These are phyloP conservation scores for Teratosphaeria destructans DNA, from an alignment of 2,329 filamentous ascomycete species.

Conservation along the genomic window DNA sequence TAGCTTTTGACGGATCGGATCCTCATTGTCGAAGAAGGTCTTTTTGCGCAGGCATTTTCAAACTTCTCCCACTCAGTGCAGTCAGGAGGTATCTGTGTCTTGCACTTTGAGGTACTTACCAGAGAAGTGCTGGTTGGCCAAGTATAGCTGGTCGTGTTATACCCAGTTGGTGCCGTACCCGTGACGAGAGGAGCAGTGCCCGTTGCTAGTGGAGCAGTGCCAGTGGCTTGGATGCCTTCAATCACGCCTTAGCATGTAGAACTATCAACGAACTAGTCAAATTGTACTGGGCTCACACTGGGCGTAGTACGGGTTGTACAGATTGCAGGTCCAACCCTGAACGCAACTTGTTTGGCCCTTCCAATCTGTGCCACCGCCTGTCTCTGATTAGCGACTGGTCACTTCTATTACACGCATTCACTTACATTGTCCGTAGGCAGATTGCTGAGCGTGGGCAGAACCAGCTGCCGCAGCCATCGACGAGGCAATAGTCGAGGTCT, in stretches of 20 bases:
- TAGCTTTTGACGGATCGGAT: neutral
- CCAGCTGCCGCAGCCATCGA: conserved; percentile 19
- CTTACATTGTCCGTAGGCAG: conserved; percentile 12
- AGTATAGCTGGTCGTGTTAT: neutral
- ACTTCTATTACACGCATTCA: neutral
- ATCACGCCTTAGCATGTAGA: neutral
- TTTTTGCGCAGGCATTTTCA: neutral
- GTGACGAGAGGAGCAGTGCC: neutral
- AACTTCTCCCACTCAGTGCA: neutral
- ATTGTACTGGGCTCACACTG: conserved; percentile 17
- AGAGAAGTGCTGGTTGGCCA: neutral
- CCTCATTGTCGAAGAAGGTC: neutral
- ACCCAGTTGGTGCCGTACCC: neutral
- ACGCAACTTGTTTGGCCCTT: conserved; percentile 22
- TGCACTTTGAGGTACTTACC: neutral
- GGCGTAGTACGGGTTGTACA: conserved; percentile 21
- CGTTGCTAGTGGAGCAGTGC: neutral
- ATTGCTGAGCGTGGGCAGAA: conserved; percentile 14
- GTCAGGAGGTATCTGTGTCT: neutral
- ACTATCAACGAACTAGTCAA: neutral
- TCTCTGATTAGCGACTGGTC: neutral
- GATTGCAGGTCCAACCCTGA: conserved; percentile 20
- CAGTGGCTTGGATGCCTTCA: neutral
- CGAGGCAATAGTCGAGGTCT: conserved; percentile 15
- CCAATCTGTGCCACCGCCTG: conserved; percentile 19